Conservation (phyloP, 257 asterid genomes). For the Echites panduratus region DNA sequence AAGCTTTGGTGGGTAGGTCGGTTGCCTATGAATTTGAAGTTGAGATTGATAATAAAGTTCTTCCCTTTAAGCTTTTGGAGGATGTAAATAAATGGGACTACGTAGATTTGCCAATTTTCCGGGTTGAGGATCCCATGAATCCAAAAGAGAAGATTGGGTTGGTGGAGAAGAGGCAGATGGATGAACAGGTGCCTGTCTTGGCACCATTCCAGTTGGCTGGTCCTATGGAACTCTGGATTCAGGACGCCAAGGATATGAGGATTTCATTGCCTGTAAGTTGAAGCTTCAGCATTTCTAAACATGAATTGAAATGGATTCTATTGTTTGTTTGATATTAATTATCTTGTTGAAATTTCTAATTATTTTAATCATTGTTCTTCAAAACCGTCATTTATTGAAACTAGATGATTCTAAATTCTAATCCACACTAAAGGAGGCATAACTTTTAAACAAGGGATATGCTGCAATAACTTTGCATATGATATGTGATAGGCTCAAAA, state of each 20-base stretch:
- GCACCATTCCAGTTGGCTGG: constrained; percentile 95
- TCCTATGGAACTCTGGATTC: constrained; percentile 98
- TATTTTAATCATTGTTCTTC: neutral
- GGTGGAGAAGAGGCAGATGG: constrained; percentile 40
- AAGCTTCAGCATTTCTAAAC: neutral
- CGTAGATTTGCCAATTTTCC: constrained; percentile 86
- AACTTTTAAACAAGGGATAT: neutral
- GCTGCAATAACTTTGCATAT: neutral
- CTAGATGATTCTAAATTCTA: neutral
- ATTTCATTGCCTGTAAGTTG: constrained; percentile 86
- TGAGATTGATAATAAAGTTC: constrained; percentile 71
- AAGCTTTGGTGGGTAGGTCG: constrained; percentile 74
- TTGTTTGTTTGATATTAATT: neutral
- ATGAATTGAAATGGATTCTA: neutral
- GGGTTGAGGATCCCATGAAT: constrained; percentile 31
- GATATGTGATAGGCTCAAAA: neutral
- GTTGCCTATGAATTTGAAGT: constrained; percentile 89
- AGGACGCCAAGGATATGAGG: constrained; percentile 90
- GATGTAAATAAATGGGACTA: constrained; percentile 91
- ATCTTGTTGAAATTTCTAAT: neutral
- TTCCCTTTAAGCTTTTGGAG: constrained; percentile 87
- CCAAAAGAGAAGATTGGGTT: constrained; percentile 46
- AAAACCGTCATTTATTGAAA: neutral
- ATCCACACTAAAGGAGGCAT: neutral
- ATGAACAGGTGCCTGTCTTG: constrained; percentile 61